These are phyloP conservation scores for Tetratostichococcus sp. DNA, from an alignment of 139 green algal species.

Conservation along the genomic window DNA sequence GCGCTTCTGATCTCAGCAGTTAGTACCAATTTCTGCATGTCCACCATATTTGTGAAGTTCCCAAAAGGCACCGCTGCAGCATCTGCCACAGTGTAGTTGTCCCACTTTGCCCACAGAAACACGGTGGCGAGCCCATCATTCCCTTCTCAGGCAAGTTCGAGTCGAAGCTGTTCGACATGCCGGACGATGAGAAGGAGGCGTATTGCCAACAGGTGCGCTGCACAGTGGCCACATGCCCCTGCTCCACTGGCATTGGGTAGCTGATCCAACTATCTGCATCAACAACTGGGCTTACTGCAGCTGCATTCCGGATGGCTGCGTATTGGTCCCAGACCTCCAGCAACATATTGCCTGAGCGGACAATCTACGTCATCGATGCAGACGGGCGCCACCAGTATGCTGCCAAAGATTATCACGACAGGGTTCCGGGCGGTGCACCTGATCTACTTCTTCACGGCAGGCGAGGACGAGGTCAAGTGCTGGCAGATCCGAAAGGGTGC, in stretches of 20 bases:
- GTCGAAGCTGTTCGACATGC: constrained; percentile 83
- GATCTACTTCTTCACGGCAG: constrained; percentile 99
- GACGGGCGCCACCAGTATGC: constrained; percentile 36
- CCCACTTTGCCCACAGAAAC: constrained; percentile 53
- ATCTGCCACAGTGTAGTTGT: too few relatives aligned
- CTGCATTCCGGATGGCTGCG: too few relatives aligned
- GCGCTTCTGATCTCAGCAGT: neutral
- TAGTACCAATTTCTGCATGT: too few relatives aligned
- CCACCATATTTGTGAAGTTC: too few relatives aligned
- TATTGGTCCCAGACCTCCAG: too few relatives aligned
- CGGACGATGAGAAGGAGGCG: constrained; percentile 67
- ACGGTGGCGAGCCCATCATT: constrained; percentile 92
- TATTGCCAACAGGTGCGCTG: constrained; percentile 63
- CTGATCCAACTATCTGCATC: too few relatives aligned
- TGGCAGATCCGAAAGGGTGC: constrained; percentile 86
- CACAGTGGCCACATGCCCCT: neutral
- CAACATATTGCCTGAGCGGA: too few relatives aligned
- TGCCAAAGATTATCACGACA: constrained; percentile 95
- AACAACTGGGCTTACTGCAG: too few relatives aligned
- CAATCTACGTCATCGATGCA: neutral
- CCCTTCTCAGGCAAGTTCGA: constrained; percentile 90
- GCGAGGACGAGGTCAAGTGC: constrained; percentile 93
- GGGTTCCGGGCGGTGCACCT: constrained; percentile 89
- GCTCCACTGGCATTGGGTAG: too few relatives aligned
- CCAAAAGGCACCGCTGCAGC: too few relatives aligned